Percentiles rank a stretch among this genome's conserved stretches.
These are phyloP conservation scores for Tolypocladium ophioglossoides DNA, from an alignment of 2,329 filamentous ascomycete species.

Conservation along the genomic window DNA sequence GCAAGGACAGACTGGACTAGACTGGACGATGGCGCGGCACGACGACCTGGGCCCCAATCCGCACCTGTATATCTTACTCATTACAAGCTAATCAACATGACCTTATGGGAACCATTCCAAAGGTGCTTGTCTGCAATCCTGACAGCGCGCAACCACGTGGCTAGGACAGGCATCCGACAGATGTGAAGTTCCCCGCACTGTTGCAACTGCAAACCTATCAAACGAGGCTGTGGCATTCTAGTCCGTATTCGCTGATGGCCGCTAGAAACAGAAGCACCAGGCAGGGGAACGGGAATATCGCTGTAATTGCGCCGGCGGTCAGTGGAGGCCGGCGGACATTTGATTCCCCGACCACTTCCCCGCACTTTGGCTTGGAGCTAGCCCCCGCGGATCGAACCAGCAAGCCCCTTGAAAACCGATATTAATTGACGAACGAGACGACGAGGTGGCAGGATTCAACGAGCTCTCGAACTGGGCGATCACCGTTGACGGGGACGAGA, in stretches of 20 bases:
- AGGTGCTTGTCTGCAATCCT: too few species aligned
- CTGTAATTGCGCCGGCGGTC: neutral
- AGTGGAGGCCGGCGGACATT: neutral
- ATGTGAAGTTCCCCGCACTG: neutral
- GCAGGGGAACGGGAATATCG: neutral
- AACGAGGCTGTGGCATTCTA: neutral
- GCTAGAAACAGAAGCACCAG: neutral
- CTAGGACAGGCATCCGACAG: neutral
- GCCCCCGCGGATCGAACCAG: neutral
- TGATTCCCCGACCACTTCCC: neutral
- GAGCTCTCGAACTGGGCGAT: neutral
- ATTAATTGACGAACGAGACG: neutral
- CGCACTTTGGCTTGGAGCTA: neutral
- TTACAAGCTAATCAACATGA: neutral
- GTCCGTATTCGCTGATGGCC: neutral
- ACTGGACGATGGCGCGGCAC: neutral
- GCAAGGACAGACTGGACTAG: constrained; percentile 16
- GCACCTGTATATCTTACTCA: neutral
- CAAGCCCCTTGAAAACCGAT: neutral
- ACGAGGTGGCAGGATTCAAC: neutral
- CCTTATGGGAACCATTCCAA: neutral
- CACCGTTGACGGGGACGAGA: neutral
- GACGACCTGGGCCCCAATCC: neutral
- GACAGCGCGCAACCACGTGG: neutral
- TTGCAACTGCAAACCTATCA: neutral